Base-by-base conservation (phyloP, 2,329 filamentous ascomycete species). In the Ramichloridium luteum region DNA sequence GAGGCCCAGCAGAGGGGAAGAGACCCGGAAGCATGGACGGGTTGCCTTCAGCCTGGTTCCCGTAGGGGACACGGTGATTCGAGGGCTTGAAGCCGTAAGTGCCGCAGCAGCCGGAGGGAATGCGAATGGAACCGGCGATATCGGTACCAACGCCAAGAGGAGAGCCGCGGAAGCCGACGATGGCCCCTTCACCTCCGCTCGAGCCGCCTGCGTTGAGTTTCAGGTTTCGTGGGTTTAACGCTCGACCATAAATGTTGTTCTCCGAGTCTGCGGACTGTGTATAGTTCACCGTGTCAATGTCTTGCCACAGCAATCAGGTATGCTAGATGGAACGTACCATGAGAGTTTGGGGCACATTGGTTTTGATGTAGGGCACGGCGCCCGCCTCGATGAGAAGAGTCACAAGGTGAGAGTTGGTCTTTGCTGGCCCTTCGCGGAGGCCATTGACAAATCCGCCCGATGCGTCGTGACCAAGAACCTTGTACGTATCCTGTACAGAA, bases 81-180 rank as follows among this genome's bases (percentile, higher is more conserved):
- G 36, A 41, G 2, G 45, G 43, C 27, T 40, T 39, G 37, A 52
- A 48, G 4, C 50, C 51, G 26, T 48, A 53, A 14, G 50, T 49
- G 6, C 51, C 53, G 30, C 58, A 56, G 58, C 86, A 86, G 46
- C 93, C 85, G 34, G 93, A 80, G 55, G 80, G 88, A 52, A 94
- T 90, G 46, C 77, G 74, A 49, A 92, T 77, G 32, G 56, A 62
- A 1, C 67, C 67, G 1, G 63, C 67, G 28, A 78, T 64, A 51
- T 79, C 75, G 0, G 74, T 78, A 0, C 72, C 73, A 9, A 77
- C 61, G 1, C 76, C 76, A 2, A 79, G 45, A 31, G 72, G 59
- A 17, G 60, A 67, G 0, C 74, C 74, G 16, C 64, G 60, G 58
- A 78, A 64, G 4, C 66, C 68, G 13, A 78, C 44, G 6, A 78